Evolutionary conservation across 2,329 filamentous ascomycete genomes (phyloP).

Genomic region (Aaosphaeria arxii): DNA sequence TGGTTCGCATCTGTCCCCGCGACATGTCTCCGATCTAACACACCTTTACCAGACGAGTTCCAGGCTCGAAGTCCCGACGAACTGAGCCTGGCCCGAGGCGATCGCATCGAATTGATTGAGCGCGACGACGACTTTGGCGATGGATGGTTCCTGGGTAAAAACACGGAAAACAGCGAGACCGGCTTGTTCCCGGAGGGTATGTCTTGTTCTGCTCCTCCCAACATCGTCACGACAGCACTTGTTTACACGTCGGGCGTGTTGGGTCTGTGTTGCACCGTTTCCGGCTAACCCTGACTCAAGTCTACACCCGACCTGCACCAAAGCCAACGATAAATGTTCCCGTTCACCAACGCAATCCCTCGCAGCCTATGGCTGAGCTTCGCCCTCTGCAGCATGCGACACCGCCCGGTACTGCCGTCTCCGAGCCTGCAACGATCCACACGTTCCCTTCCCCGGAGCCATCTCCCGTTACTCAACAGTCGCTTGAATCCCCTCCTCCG

Average conservation of each 20-base stretch:
- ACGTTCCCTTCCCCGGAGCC: constrained; percentile 14
- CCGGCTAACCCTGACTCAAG: constrained; percentile 38
- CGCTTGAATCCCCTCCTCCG: constrained; percentile 8
- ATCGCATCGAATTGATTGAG: constrained; percentile 79
- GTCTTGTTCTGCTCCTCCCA: constrained; percentile 18
- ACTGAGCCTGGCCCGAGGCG: constrained; percentile 80
- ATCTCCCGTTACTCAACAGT: constrained; percentile 4
- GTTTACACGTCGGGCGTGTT: not conserved
- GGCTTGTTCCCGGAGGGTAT: constrained; percentile 82
- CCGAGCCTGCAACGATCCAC: constrained; percentile 13
- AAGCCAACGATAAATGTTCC: constrained; percentile 37
- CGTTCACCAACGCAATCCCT: constrained; percentile 27
- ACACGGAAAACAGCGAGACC: constrained; percentile 69
- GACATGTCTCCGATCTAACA: constrained; percentile 6
- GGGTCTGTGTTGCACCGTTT: constrained; percentile 4
- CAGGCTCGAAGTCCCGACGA: constrained; percentile 88
- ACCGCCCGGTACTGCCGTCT: constrained; percentile 11
- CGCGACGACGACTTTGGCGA: constrained; percentile 86
- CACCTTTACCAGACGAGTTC: constrained; percentile 72
- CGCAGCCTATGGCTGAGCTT: constrained; percentile 16
- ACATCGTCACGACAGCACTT: constrained; percentile 1
- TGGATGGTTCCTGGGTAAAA: constrained; percentile 78
- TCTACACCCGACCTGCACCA: constrained; percentile 61
- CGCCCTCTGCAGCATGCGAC: constrained; percentile 7
- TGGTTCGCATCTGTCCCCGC: not conserved